Percentiles rank a stretch among this genome's conserved stretches.
These are phyloP conservation scores for Candida smagusa DNA, from an alignment of 1,139 yeast genomes.

Conservation along the genomic window DNA sequence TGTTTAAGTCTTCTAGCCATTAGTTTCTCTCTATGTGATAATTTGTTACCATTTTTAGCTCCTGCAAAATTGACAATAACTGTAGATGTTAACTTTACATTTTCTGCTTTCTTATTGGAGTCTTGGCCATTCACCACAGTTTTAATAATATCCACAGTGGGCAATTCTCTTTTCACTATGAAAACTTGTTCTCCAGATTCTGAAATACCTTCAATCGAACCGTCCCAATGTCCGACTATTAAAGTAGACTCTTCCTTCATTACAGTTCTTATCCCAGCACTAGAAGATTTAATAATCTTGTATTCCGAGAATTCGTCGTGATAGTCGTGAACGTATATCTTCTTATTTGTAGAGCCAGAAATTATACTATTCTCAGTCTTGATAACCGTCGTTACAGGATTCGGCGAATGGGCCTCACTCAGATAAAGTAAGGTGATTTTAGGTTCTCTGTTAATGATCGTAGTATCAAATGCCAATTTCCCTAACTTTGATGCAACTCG, in stretches of 20 bases:
- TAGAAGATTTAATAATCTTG: slow-evolving; percentile 2
- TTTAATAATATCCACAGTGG: slow-evolving; percentile 8
- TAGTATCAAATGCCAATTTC: slow-evolving; percentile 4
- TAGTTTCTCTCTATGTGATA: slow-evolving; percentile 3
- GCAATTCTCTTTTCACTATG: slow-evolving; percentile 8
- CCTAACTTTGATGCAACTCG: background rate
- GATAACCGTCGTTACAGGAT: slow-evolving; percentile 46
- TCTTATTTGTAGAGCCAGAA: slow-evolving; percentile 43
- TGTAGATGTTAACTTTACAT: slow-evolving; percentile 14
- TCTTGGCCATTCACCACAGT: slow-evolving; percentile 10
- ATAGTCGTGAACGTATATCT: slow-evolving; percentile 24
- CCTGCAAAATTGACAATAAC: slow-evolving; percentile 4
- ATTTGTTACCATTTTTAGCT: background rate
- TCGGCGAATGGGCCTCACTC: slow-evolving; percentile 40
- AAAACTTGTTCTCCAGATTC: slow-evolving; percentile 3
- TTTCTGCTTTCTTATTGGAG: background rate
- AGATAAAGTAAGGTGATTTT: slow-evolving; percentile 18
- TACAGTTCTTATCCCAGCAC: slow-evolving; percentile 13
- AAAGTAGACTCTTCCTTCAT: slow-evolving; percentile 10
- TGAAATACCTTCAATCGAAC: slow-evolving; percentile 26
- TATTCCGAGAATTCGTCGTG: slow-evolving; percentile 12
- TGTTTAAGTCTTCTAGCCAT: slow-evolving; percentile 5
- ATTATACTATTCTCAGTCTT: slow-evolving; percentile 21
- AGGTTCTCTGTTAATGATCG: slow-evolving; percentile 22
- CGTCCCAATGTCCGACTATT: slow-evolving; percentile 42